These are phyloP conservation scores for Plasmodium malariae DNA, from an alignment of 169 alveolate species.

Conservation along the genomic window DNA sequence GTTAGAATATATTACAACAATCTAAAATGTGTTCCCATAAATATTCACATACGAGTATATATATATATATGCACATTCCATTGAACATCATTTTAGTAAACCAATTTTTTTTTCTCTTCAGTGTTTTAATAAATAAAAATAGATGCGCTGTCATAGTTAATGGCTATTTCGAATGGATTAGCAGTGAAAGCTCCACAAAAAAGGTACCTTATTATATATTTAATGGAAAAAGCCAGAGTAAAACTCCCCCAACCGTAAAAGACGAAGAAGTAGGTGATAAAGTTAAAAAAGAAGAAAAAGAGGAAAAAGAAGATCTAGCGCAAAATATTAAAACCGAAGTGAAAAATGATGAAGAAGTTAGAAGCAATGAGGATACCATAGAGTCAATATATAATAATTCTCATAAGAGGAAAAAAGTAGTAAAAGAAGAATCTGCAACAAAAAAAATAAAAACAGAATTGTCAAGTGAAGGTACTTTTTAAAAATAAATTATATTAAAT, in stretches of 20 bases:
- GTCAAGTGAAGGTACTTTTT: constrained; percentile 33
- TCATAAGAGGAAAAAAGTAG: constrained; percentile 31
- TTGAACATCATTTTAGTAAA: neutral
- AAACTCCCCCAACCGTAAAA: neutral
- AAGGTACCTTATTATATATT: constrained; percentile 38
- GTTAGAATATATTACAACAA: neutral
- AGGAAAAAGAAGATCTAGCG: neutral
- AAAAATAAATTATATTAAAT: neutral
- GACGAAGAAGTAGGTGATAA: neutral
- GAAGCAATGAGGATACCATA: neutral
- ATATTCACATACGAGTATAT: constrained; percentile 9
- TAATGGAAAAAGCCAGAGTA: constrained; percentile 15
- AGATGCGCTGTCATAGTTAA: constrained; percentile 50
- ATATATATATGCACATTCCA: neutral
- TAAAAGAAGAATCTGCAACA: neutral
- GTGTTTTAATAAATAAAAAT: constrained; percentile 50
- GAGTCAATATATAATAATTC: neutral
- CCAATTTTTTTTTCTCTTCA: neutral
- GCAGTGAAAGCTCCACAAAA: constrained; percentile 11
- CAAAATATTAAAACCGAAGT: neutral
- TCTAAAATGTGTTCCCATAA: neutral
- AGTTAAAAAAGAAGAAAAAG: constrained; percentile 14
- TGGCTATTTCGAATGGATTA: constrained; percentile 61
- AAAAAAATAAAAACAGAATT: constrained; percentile 40
- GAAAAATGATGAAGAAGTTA: neutral